Conservation (phyloP, 768 basidiomycete genomes). For the Hirschioporus abietinus region DNA sequence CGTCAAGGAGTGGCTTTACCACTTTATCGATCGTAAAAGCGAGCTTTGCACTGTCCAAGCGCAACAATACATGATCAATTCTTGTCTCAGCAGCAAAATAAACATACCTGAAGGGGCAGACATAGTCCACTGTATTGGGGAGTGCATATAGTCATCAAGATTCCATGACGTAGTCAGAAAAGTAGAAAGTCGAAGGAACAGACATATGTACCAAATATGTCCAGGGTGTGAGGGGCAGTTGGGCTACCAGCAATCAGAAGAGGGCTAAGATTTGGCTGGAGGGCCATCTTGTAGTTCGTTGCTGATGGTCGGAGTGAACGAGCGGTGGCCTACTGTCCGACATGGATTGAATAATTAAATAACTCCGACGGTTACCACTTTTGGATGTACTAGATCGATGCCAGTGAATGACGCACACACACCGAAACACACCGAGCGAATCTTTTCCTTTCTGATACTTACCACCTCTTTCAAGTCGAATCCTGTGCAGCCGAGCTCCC, state of each 20-base stretch:
- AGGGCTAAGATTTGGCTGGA: slow-evolving; percentile 68
- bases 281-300: slow-evolving; percentile 48
- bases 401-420: not conserved
- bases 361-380: not conserved
- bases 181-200: slow-evolving; percentile 20
- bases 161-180: not conserved
- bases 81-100: not conserved
- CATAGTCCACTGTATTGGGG: slow-evolving; percentile 63
- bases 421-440: not conserved
- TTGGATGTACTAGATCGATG: not conserved
- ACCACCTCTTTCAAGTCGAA: not conserved
- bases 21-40: slow-evolving; percentile 52
- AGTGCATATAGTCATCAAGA: not conserved
- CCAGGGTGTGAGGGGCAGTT: slow-evolving; percentile 70
- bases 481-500: not conserved
- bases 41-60: slow-evolving; percentile 48
- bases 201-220: slow-evolving; percentile 54
- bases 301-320: not conserved
- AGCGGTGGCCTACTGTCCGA: not conserved
- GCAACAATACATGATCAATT: not conserved
- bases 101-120: slow-evolving; percentile 72
- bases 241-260: slow-evolving; percentile 54
- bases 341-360: not conserved
- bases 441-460: not conserved
- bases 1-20: slow-evolving; percentile 52